These are phyloP conservation scores for Apiospora saccharicola DNA, from an alignment of 2,329 filamentous ascomycete species.

Conservation along the genomic window DNA sequence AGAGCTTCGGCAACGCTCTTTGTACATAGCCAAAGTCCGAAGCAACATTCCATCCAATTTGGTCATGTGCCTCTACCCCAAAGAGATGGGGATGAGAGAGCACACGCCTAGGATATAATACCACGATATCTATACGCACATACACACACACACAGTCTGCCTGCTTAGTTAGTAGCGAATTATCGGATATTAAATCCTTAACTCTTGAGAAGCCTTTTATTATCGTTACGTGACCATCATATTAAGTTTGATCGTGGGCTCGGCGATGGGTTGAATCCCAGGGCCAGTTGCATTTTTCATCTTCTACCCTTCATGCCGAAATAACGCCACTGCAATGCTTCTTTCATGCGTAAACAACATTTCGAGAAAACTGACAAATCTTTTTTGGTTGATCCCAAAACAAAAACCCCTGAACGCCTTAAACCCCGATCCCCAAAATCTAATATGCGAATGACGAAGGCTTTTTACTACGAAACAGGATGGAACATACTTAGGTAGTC, in stretches of 20 bases:
- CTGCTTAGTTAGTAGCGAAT: neutral
- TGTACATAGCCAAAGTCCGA: slow-evolving; percentile 22
- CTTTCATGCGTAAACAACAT: neutral
- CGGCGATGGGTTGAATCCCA: neutral
- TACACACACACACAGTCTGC: neutral
- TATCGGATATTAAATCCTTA: neutral
- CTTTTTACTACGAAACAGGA: neutral
- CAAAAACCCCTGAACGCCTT: slow-evolving; percentile 1
- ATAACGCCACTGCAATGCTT: slow-evolving; percentile 15
- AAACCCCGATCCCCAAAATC: neutral
- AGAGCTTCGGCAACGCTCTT: slow-evolving; percentile 20
- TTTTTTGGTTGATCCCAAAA: neutral
- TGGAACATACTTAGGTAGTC: slow-evolving; percentile 21
- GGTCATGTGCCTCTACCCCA: neutral
- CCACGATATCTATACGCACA: slow-evolving; percentile 13
- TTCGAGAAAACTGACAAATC: slow-evolving; percentile 15
- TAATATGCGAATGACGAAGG: neutral
- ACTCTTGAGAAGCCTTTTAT: neutral
- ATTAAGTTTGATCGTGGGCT: neutral
- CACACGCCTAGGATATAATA: slow-evolving; percentile 20
- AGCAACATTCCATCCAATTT: slow-evolving; percentile 12
- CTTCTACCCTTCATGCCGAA: neutral
- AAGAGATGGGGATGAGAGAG: slow-evolving; percentile 4
- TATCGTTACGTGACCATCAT: neutral
- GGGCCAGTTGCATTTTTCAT: neutral